Evolutionary conservation across 495 filamentous ascomycete species (phyloP), one percentile per base, ranked within the genome.

Genomic region (Penicillium steckii): DNA sequence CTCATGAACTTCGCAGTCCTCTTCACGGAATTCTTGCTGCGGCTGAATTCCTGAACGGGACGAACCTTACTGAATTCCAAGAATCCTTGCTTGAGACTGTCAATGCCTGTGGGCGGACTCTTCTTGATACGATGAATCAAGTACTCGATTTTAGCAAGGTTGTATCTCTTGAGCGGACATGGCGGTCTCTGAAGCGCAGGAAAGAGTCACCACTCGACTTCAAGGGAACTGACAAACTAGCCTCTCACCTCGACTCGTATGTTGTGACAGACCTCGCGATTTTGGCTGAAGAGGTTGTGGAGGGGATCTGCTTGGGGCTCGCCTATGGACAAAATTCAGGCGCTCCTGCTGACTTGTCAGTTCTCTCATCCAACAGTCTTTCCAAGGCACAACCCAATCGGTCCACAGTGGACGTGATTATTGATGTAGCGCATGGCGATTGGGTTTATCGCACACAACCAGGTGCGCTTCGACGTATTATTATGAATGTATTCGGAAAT

Each of bases 401-500:
- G 10, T 51, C 57, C 5, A 66, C 72, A 12, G 77, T 87, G 4
- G 74, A 80, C 12, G 78, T 90, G 25, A 72, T 85, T 27, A 62
- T 91, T 10, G 85, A 89, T 62, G 79, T 91, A 38, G 76, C 82
- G 19, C 71, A 73, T 15, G 75, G 81, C 33, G 66, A 80, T 48
- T 90, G 84, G 73, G 51, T 79, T 10, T 90, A 88, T 65, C 72
- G 73, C 4, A 82, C 84, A 0, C 85, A 91, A 33, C 85, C 87
- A 0, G 88, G 88, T 4, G 88, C 87, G 3, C 67, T 90, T 32
- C 79, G 86, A 15, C 81, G 90, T 2, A 80, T 91, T 35, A 79
- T 94, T 26, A 89, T 91, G 85, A 92, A 95, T 57, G 55, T 93
- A 1, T 85, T 90, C 48, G 87, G 90, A 15, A 95, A 95, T 65